Conservation (phyloP, 176 grass and related monocot genomes). For the Aegilops umbellulata region DNA sequence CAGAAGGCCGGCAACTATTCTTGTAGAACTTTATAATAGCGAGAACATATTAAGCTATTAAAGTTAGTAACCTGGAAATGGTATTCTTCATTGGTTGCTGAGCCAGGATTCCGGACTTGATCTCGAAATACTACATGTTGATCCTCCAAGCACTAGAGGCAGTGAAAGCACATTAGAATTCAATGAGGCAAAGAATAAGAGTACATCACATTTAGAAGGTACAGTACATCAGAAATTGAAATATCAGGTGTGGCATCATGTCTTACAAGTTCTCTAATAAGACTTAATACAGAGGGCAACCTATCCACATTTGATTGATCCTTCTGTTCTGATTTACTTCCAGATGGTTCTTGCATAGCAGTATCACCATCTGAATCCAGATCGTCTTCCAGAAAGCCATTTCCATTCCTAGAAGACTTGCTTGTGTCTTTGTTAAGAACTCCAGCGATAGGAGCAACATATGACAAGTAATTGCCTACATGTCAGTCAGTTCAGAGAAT, state of each 20-base stretch:
- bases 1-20: constrained; percentile 11
- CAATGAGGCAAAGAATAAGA: constrained; percentile 2
- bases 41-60: background rate
- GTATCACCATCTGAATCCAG: constrained; percentile 26
- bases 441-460: constrained; percentile 43
- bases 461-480: constrained; percentile 76
- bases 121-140: constrained; percentile 54
- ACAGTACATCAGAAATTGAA: constrained; percentile 22
- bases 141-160: constrained; percentile 61
- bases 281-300: constrained; percentile 44
- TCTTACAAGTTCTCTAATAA: constrained; percentile 72
- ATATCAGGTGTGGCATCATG: constrained; percentile 23
- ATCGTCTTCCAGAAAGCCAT: constrained; percentile 84
- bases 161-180: constrained; percentile 23
- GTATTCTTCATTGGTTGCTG: constrained; percentile 45
- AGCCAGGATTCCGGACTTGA: constrained; percentile 40
- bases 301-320: constrained; percentile 44
- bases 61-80: constrained; percentile 53
- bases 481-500: constrained; percentile 22
- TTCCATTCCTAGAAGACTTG: constrained; percentile 49
- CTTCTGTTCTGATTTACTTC: constrained; percentile 46
- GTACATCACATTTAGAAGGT: background rate
- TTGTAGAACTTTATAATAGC: constrained; percentile 11
- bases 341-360: constrained; percentile 43
- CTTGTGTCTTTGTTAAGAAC: constrained; percentile 40